Evolutionary conservation across 2,329 filamentous ascomycete genomes (phyloP).

Genomic region (Neofusicoccum sp.): DNA sequence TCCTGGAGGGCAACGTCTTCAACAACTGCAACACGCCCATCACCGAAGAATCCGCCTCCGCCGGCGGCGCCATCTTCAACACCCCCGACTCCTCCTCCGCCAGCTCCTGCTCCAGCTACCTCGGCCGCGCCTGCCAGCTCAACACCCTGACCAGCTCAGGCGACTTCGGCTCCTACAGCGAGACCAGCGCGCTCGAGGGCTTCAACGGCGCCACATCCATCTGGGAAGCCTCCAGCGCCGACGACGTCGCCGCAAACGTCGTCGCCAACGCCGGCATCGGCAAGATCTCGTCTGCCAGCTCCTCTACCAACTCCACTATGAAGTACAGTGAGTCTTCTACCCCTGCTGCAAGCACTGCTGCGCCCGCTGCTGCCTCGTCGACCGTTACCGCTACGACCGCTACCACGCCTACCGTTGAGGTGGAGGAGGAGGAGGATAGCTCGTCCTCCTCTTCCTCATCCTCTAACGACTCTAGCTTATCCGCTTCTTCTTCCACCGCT

Average conservation of each 20-base stretch:
- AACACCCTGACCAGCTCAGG: constrained; percentile 18
- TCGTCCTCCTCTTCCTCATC: no score
- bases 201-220: constrained; percentile 7
- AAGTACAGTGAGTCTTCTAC: not conserved
- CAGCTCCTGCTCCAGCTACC: constrained; percentile 2
- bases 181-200: constrained; percentile 3
- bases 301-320: not conserved
- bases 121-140: constrained; percentile 11
- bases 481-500: no score
- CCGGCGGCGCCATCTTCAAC: constrained; percentile 31
- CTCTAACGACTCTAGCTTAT: no score
- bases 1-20: constrained; percentile 49
- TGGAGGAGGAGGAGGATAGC: no score
- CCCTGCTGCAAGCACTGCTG: no score
- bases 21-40: constrained; percentile 42
- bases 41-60: constrained; percentile 30
- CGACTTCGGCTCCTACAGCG: constrained; percentile 17
- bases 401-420: no score
- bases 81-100: constrained; percentile 18
- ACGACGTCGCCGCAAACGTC: not conserved
- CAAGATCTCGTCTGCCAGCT: not conserved
- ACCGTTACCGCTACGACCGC: no score
- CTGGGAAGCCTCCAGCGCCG: not conserved
- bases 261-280: constrained; percentile 12
- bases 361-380: no score